Evolutionary conservation across 306 rosid genomes (phyloP).

Genomic region (Prunus davidiana): DNA sequence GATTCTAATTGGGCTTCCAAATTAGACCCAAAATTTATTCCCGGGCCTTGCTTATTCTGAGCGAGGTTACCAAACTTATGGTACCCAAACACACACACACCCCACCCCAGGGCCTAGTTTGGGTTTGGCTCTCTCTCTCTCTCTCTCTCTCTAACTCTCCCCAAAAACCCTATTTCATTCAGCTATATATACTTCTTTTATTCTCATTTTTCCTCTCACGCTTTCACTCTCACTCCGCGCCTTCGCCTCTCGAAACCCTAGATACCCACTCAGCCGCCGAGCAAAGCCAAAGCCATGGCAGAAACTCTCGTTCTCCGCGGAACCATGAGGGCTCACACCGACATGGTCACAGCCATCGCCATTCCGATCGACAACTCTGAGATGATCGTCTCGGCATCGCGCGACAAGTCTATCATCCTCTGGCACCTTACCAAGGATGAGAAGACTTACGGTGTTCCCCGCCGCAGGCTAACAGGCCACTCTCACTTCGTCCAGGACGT

Average conservation of each 20-base stretch:
- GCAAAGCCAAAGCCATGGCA: conserved; percentile 18
- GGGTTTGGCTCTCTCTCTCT: background rate
- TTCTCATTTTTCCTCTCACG: background rate
- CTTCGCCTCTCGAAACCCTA: conserved; percentile 8
- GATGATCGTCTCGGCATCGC: conserved; percentile 81
- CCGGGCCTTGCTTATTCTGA: background rate
- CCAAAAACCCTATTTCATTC: conserved; percentile 38
- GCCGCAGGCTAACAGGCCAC: conserved; percentile 89
- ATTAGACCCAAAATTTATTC: background rate
- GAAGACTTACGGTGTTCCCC: conserved; percentile 86
- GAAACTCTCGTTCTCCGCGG: conserved; percentile 80
- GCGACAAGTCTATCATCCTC: conserved; percentile 86
- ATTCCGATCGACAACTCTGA: conserved; percentile 85
- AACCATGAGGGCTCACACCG: conserved; percentile 94
- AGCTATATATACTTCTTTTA: conserved; percentile 9
- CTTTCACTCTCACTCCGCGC: background rate
- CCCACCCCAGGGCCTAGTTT: background rate
- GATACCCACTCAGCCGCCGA: background rate
- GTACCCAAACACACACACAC: background rate
- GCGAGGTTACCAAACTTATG: background rate
- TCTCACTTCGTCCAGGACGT: conserved; percentile 91
- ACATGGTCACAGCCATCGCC: conserved; percentile 91
- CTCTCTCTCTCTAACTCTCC: background rate
- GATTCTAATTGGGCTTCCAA: background rate
- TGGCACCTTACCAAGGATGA: conserved; percentile 94